Conservation (phyloP, 176 grass and related monocot genomes). For the Oryza glumipatula region DNA sequence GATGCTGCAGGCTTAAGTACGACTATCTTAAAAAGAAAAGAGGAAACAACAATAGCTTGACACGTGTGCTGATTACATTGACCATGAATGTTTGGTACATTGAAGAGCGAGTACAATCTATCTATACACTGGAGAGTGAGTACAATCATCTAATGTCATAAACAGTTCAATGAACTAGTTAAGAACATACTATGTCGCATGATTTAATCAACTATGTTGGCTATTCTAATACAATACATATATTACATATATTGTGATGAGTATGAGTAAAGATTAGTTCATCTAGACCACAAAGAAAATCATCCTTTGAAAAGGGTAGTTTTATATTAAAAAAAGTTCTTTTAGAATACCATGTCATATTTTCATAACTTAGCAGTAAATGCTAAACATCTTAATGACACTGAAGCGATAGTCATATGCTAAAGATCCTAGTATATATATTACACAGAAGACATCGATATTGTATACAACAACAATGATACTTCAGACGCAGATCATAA, state of each 20-base stretch:
- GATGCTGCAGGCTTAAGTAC: not conserved
- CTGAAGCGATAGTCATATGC: not conserved
- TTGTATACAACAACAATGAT: not conserved
- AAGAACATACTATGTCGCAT: not conserved
- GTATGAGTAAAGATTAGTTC: constrained; percentile 2
- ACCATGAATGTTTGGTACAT: not conserved
- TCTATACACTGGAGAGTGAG: not conserved
- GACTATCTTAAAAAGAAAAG: not conserved
- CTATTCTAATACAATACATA: constrained; percentile 14
- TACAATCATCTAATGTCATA: not conserved
- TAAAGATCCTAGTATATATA: not conserved
- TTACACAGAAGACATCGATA: not conserved
- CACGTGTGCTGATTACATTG: not conserved
- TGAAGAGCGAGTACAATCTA: not conserved
- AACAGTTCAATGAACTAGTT: not conserved
- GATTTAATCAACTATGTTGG: not conserved
- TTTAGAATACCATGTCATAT: not conserved
- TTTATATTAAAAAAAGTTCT: not conserved
- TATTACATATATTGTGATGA: constrained; percentile 4
- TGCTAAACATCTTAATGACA: not conserved
- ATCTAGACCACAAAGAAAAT: not conserved
- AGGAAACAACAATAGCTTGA: not conserved
- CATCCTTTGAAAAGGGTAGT: constrained; percentile 5
- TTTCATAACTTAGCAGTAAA: not conserved
- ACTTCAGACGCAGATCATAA: not conserved